phyloP scores from a whole-genome alignment of 192 early-diverging fungal genomes.

The Linnemannia exigua region DNA sequence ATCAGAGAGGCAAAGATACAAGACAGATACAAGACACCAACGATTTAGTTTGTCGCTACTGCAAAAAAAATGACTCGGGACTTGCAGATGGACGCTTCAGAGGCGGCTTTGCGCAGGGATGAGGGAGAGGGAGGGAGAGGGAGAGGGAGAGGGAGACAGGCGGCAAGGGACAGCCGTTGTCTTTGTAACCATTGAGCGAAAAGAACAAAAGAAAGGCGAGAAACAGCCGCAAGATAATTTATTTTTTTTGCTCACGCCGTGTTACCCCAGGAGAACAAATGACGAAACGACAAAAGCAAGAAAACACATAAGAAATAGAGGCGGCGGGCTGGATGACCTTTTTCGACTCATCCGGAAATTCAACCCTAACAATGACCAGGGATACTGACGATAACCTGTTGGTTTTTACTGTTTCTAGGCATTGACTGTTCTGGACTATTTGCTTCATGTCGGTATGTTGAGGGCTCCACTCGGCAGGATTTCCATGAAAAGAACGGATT shows the following conservation, averaged over 20 bases:
- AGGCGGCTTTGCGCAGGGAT: constrained; percentile 16
- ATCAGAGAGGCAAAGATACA: background rate
- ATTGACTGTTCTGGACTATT: constrained; percentile 87
- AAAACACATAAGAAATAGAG: background rate
- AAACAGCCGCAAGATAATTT: constrained; percentile 4
- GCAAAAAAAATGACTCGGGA: constrained; percentile 31
- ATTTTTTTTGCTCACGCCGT: constrained; percentile 1
- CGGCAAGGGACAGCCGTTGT: background rate
- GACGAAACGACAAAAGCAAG: background rate
- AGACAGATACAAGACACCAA: background rate
- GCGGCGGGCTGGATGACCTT: background rate
- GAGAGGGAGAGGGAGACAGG: background rate
- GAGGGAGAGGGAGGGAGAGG: background rate
- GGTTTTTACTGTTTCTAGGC: constrained; percentile 65
- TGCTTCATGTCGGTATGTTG: constrained; percentile 72
- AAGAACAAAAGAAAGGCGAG: background rate
- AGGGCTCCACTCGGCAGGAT: background rate
- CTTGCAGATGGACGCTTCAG: constrained; percentile 16
- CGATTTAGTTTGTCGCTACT: background rate
- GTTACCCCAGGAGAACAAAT: constrained; percentile 4
- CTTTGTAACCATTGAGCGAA: constrained; percentile 3
- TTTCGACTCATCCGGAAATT: background rate
- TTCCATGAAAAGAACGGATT: background rate
- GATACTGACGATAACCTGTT: background rate
- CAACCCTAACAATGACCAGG: background rate